Evolutionary conservation across 331 rosid genomes (phyloP), one percentile per base, ranked within the genome.

Genomic region (Erythrophleum ivorense): DNA sequence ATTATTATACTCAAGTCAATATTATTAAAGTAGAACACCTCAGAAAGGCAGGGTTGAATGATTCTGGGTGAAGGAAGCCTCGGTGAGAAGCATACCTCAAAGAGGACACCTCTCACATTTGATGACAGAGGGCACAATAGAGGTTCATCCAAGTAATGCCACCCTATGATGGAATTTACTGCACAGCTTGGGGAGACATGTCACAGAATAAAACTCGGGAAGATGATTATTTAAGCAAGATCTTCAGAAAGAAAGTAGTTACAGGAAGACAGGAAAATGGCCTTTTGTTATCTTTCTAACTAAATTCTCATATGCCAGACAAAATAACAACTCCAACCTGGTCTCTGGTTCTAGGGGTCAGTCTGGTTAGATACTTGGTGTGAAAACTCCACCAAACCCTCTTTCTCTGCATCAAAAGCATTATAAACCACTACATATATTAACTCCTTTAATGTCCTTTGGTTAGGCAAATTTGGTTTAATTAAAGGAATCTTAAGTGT

Each of bases 381-480:
- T 97, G 88, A 89, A 84, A 89, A 88, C 91, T 86, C 93, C 94
- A 92, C 97, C 91, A 85, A 84, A 88, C 84, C 91, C 90, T 88
- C 91, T 85, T 89, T 86, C 88, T 93, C 99, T 96, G 99, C 99
- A 94, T 88, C 94, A 88, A 90, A 92, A 96, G 94, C 94, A 96
- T 87, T 85, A 91, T 78, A 87, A 85, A 94, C 90, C 88, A 91
- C 98, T 81, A 71, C 65, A 87, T 77, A 72, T 70, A 88, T 93
- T 84, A 93, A 89, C 85, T 88, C 66, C 89, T 79, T 80, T 87
- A 77, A 81, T 64, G 75, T 67, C 82, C 74, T 79, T 77, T 81
- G 79, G 81, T 75, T 80, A 45, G 81, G 80, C 36, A 83, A 84
- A 85, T 59, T 80, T 70, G 78, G 76, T 84, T 73, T 71, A 78